Evolutionary conservation across 495 filamentous ascomycete genomes (phyloP), one percentile per base, ranked within the genome.

Genomic region (Lasiosphaeria ovina): DNA sequence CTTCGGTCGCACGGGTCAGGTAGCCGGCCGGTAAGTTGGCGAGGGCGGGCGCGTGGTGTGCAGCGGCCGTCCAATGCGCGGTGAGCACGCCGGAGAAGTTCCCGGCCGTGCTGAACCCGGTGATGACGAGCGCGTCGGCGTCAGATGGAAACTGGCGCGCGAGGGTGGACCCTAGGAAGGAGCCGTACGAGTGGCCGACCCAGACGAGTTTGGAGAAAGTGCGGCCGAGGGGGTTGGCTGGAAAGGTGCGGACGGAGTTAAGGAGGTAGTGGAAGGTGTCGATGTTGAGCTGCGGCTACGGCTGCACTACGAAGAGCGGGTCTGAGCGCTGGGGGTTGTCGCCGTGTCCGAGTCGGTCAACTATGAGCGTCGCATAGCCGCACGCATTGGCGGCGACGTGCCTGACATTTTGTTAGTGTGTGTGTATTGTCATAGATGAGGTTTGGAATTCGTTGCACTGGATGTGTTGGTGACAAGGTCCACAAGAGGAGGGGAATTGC

Each of bases 181-280:
- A 68, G 50, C 70, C 72, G 52, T 65, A 60, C 34, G 67, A 69
- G 54, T 63, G 55, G 6, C 63, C 63, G 0, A 70, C 66, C 1
- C 55, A 59, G 14, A 67, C 62, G 12, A 72, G 45, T 11, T 67
- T 65, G 10, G 47, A 3, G 47, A 63, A 69, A 6, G 7, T 50
- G 1, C n/a, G 38, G 3, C 73, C 35, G 53, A 66, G 58, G 57
- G 71, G 49, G 80, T 61, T 14, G 72, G 66, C 33, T 6, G 36
- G 36, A 68, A 60, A 72, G 40, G n/a, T 33, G n/a, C 45, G 54
- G 9, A 34, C 24, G 0, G 40, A 12, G 1, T 33, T 35, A 16
- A 62, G 38, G 38, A 65, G 47, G 4, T 55, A 34, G 35, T 51
- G 59, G 8, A 65, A 16, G 24, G 59, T 31, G 10, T 62, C 59